Evolutionary conservation across 2,329 filamentous ascomycete genomes (phyloP), one percentile per base, ranked within the genome.

Genomic region (Stagonosporopsis rhizophila): DNA sequence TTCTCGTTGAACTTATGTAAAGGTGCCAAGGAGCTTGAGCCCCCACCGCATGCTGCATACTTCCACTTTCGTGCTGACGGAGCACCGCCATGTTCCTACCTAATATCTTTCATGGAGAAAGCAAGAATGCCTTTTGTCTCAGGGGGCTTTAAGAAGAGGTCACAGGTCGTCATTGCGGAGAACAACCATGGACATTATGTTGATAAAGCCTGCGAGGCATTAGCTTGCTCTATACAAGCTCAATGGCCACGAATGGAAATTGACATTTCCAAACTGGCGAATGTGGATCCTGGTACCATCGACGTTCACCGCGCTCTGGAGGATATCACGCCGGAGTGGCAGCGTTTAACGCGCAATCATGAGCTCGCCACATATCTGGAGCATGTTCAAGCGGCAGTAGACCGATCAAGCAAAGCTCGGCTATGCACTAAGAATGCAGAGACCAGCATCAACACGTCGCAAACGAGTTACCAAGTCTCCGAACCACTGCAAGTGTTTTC

Each of bases 311-410:
- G 68, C 11, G 82, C 81, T 3, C 34, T 84, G 1, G 60, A 72
- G 0, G 62, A 67, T 0, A 65, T 86, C 14, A 59, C 62, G 0
- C 75, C 76, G 0, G 79, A 84, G 46, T 87, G 83, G 83, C 58
- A 69, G 4, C 77, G 80, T 0, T 62, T 84, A 0, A 79, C 75
- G n/a, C 73, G 78, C 5, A 87, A 87, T 40, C 57, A 75, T 9
- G 74, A 82, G 25, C 72, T 86, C 0, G 77, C 74, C 0, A 38
- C 66, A 0, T 80, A 85, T 59, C 56, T 85, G 0, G 51, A 72
- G 9, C 39, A 75, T 23, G 77, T 83, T 0, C 82, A 86, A 48
- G 6, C 41, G 0, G 60, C 82, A 8, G 56, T 65, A n/a, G 30
- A 52, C 34, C 27, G 46, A n/a, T 37, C 41, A 23, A 41, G n/a